Base-by-base conservation (phyloP, 2,329 filamentous ascomycete species). In the Ceratocystiopsis sp. region DNA sequence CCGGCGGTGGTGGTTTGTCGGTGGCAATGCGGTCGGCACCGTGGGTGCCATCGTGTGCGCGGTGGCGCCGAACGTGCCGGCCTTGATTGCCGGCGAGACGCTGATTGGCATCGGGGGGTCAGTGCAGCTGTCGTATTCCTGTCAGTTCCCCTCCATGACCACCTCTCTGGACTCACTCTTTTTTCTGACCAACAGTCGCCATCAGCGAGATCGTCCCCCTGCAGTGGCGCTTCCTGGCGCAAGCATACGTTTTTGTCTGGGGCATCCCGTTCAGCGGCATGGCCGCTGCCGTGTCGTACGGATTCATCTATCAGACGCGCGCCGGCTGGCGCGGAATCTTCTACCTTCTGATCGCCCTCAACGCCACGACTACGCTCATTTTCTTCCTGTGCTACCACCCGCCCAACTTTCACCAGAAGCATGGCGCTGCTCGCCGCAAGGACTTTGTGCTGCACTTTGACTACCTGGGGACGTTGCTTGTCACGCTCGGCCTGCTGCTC, bases 301-400 rank as follows among this genome's bases (percentile, higher is more conserved):
- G 18, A 4, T 42, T 42, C 25, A 33, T 37, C 13, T 32, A 36
- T 18, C 18, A 42, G 35, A 42, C 41, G 7, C 21, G 13, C 10
- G 41, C 35, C 25, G 41, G 41, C 7, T 42, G 34, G 41, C 15
- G 41, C 7, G 34, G 41, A 6, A 29, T 38, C n/a, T 44, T 36
- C 34, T 44, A 44, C 34, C 8, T 40, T 11, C 19, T 44, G 6
- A 35, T 44, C 13, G 37, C 37, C 4, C 34, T 44, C 18, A 40
- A 44, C 19, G 38, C 17, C 18, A 18, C 37, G 9, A 33, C 37
- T 2, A 37, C 38, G 11, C 7, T 44, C 9, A 15, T 42, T 43
- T 51, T 52, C 19, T 34, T 32, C 13, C 15, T 44, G 8, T 44
- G 34, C 38, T 44, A 44, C 38, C 25, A 41, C 25, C 38, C 42